Base-by-base conservation (phyloP, 1,284 basidiomycete genomes). In the Microbotryum silenes-acaulis region DNA sequence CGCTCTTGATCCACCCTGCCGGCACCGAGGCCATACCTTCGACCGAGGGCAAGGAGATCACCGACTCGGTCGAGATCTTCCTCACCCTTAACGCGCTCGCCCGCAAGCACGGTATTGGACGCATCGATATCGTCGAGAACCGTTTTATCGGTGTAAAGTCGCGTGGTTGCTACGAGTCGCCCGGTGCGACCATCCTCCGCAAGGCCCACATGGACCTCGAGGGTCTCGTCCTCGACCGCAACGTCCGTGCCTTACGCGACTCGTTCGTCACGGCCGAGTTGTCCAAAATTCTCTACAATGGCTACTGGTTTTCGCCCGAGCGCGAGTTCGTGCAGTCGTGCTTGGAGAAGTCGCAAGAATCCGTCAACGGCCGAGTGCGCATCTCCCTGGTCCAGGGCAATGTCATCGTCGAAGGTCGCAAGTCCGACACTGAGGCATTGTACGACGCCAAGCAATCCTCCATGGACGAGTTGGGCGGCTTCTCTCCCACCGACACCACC, bases 121-220 rank as follows among this genome's bases (percentile, higher is more conserved):
- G 94, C 66, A 88, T 97, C 78, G 94, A 98, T 78, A 97, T 98
- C 75, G 96, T 98, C 73, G 94, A 98, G 81, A 98, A 98, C 81
- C 85, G 94, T 60, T 97, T 97, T 81, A 97, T 98, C 76, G 94
- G 94, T 67, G 93, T 98, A 76, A 98, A 98, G 80, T 92, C 89
- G 60, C 89, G 94, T 60, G 94, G 94, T 45, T 99, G 96, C 80
- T 99, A 99, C 81, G 94, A 99, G 78, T 88, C 89, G 8, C 94
- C 94, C 21, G 94, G 86, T 23, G 94, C 91, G 51, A 97, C 93
- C 62, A 97, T 98, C 78, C 82, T 99, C 54, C 90, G 93, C 71
- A 85, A 83, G 21, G 94, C 94, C 16, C 94, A 98, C 79, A 82
- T 99, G 78, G 96, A 97, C 74, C 79, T 99, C 70, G 94, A 98